phyloP scores from a whole-genome alignment of 176 grass and related monocot species.

The Guadua angustifolia region DNA sequence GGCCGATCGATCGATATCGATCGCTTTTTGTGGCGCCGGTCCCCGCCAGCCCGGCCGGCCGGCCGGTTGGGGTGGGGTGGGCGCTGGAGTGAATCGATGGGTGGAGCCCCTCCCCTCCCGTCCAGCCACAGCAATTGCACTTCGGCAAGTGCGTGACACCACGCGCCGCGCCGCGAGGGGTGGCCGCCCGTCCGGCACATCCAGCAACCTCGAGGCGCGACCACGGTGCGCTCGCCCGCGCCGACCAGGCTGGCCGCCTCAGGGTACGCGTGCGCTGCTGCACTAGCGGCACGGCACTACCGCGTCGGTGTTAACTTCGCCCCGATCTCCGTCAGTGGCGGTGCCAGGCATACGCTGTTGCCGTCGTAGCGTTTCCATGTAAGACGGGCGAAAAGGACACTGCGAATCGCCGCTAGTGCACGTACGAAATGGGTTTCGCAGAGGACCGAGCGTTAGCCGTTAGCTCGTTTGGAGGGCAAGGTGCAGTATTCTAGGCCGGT shows the following conservation, averaged over 20 bases:
- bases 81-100: not conserved
- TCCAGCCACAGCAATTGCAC: conserved; percentile 33
- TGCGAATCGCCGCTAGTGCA: not conserved
- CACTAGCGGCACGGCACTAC: conserved; percentile 8
- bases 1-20: not conserved
- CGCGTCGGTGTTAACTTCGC: not conserved
- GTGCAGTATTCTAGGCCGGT: too few species aligned
- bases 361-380: not conserved
- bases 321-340: not conserved
- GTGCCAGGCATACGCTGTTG: not conserved
- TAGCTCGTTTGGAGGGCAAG: too few species aligned
- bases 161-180: not conserved
- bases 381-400: not conserved
- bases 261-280: not conserved
- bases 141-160: conserved; percentile 30
- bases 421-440: not conserved
- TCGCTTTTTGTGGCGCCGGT: conserved; percentile 38
- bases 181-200: not conserved
- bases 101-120: not conserved
- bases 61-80: conserved; percentile 15
- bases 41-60: not conserved
- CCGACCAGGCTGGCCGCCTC: conserved; percentile 1
- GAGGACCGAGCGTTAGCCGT: too few species aligned
- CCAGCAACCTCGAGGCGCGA: not conserved
- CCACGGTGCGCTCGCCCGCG: conserved; percentile 5